Conservation (phyloP, 345 rosid genomes). For the Eucalyptus cladocalyx region DNA sequence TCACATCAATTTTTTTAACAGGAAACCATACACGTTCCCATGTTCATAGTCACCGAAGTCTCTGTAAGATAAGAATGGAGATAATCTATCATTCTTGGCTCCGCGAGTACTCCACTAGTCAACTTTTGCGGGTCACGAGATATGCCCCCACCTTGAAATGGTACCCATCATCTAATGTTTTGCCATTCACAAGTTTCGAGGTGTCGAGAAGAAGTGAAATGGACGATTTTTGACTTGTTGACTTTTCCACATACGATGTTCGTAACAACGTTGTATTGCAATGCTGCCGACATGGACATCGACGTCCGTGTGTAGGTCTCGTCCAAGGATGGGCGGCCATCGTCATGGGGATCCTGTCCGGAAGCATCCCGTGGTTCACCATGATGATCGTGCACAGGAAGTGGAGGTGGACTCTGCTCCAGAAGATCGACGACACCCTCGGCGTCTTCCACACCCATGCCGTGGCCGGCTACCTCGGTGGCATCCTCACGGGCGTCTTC, state of each 20-base stretch:
- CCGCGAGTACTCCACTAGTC: background rate
- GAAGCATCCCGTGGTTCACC: slow-evolving; percentile 30
- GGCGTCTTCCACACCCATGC: slow-evolving; percentile 30
- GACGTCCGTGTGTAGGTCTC: background rate
- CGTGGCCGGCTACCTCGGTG: slow-evolving; percentile 25
- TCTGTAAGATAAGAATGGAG: background rate
- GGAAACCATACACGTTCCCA: background rate
- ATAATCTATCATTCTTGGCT: background rate
- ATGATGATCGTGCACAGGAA: slow-evolving; percentile 27
- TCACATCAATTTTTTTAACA: background rate
- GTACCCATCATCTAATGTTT: background rate
- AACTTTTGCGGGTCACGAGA: background rate
- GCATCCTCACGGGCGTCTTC: slow-evolving; percentile 15
- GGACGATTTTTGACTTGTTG: background rate
- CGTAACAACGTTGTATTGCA: background rate
- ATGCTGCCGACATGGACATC: background rate
- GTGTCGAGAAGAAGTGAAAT: background rate
- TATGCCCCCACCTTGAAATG: background rate
- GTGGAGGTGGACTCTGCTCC: slow-evolving; percentile 6
- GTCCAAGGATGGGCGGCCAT: slow-evolving; percentile 44
- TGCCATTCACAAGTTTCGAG: background rate
- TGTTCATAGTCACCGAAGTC: background rate
- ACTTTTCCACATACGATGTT: background rate
- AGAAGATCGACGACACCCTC: slow-evolving; percentile 29
- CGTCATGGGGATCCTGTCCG: slow-evolving; percentile 20